Conservation (phyloP, 2,329 filamentous ascomycete genomes). For the Dactylellina leptospora region DNA sequence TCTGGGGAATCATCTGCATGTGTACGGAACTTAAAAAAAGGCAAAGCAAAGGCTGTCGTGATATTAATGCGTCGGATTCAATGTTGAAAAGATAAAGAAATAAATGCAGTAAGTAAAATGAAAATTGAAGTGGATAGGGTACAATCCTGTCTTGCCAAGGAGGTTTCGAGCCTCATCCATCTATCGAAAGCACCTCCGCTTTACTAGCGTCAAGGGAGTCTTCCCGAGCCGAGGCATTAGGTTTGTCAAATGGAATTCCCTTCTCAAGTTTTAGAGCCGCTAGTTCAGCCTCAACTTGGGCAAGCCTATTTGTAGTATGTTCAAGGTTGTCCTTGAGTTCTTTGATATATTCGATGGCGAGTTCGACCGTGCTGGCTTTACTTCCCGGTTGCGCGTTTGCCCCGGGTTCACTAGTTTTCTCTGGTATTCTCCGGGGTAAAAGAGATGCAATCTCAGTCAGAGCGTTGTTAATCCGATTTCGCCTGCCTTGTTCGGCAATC, state of each 20-base stretch:
- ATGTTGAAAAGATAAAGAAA: constrained; percentile 13
- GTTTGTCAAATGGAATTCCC: constrained; percentile 25
- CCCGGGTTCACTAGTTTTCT: constrained; percentile 17
- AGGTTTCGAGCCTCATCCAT: constrained; percentile 6
- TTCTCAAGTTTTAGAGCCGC: constrained; percentile 39
- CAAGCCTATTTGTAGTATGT: constrained; percentile 71
- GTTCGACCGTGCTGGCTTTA: constrained; percentile 97
- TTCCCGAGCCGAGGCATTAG: constrained; percentile 24
- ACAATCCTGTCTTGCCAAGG: constrained; percentile 22
- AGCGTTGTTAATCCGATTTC: constrained; percentile 94
- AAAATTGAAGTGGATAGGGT: constrained; percentile 11
- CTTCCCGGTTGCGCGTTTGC: constrained; percentile 62
- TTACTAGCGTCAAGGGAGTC: constrained; percentile 9
- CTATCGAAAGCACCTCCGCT: constrained; percentile 4
- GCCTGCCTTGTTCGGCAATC: constrained; percentile 92
- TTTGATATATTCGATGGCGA: constrained; percentile 95
- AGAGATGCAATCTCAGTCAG: constrained; percentile 89
- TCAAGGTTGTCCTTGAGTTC: constrained; percentile 77
- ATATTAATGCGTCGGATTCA: constrained; percentile 22
- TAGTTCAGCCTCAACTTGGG: constrained; percentile 66
- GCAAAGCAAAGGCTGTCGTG: constrained; percentile 30
- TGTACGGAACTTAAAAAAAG: constrained; percentile 16
- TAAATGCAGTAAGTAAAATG: constrained; percentile 6
- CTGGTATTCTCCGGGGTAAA: constrained; percentile 69
- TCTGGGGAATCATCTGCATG: constrained; percentile 35